phyloP scores from a whole-genome alignment of 345 rosid genomes.

The Populus ilicifolia region DNA sequence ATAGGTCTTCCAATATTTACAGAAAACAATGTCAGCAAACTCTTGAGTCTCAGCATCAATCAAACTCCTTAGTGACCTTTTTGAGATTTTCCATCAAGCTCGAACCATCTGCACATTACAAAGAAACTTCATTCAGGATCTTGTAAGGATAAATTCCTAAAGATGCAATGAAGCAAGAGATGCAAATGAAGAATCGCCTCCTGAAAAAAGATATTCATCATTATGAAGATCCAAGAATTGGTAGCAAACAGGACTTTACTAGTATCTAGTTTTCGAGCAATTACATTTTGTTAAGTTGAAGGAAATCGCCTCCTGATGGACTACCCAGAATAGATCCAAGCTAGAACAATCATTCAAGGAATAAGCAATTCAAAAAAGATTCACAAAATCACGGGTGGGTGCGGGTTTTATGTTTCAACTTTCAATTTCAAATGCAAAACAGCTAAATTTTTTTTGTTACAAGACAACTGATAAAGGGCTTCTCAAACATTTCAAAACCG shows the following conservation, averaged over 20 bases:
- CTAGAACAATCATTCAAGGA: background rate
- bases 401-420: background rate
- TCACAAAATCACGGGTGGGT: background rate
- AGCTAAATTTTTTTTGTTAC: background rate
- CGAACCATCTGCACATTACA: constrained; percentile 36
- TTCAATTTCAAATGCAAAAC: background rate
- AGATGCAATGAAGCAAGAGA: background rate
- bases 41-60: background rate
- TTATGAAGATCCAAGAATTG: background rate
- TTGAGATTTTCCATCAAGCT: constrained; percentile 28
- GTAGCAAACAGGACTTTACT: background rate
- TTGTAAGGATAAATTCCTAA: background rate
- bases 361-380: background rate
- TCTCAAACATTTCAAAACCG: background rate
- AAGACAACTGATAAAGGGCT: background rate
- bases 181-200: background rate
- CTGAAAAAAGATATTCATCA: background rate
- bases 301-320: background rate
- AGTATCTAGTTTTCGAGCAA: background rate
- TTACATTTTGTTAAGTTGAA: background rate
- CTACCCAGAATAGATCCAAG: background rate
- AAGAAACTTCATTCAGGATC: background rate
- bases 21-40: constrained; percentile 8
- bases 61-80: constrained; percentile 2
- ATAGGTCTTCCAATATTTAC: constrained; percentile 27